These are phyloP conservation scores for Abrus precatorius DNA, from an alignment of 306 rosid species.

Conservation along the genomic window DNA sequence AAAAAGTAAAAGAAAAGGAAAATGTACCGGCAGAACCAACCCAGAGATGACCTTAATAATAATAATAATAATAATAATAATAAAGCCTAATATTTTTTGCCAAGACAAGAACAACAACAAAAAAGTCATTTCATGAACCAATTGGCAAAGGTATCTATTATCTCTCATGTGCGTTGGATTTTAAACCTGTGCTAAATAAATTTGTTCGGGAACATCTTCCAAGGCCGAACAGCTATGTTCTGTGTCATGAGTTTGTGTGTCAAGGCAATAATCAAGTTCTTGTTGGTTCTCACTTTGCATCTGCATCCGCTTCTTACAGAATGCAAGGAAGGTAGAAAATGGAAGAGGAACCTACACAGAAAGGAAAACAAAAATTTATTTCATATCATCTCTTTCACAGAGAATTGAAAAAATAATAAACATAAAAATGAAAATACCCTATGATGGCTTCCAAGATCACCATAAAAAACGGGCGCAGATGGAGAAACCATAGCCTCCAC, in stretches of 20 bases:
- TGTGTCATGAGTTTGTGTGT: constrained; percentile 39
- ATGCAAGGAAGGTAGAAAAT: constrained; percentile 73
- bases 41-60: constrained; percentile 11
- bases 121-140: constrained; percentile 30
- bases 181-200: constrained; percentile 94
- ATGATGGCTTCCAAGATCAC: constrained; percentile 91
- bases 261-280: constrained; percentile 42
- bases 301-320: constrained; percentile 68
- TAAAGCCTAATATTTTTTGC: neutral
- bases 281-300: constrained; percentile 49
- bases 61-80: neutral
- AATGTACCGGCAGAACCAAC: constrained; percentile 6
- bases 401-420: neutral
- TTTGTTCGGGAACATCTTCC: constrained; percentile 69
- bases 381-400: neutral
- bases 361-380: constrained; percentile 32
- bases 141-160: constrained; percentile 35
- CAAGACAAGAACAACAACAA: neutral
- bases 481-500: constrained; percentile 93
- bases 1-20: constrained; percentile 4
- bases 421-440: constrained; percentile 65
- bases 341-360: constrained; percentile 76
- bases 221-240: constrained; percentile 51
- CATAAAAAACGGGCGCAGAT: constrained; percentile 83
- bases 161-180: constrained; percentile 24